Conservation (phyloP, 2,329 filamentous ascomycete species). For the Lecanicillium sp. region DNA sequence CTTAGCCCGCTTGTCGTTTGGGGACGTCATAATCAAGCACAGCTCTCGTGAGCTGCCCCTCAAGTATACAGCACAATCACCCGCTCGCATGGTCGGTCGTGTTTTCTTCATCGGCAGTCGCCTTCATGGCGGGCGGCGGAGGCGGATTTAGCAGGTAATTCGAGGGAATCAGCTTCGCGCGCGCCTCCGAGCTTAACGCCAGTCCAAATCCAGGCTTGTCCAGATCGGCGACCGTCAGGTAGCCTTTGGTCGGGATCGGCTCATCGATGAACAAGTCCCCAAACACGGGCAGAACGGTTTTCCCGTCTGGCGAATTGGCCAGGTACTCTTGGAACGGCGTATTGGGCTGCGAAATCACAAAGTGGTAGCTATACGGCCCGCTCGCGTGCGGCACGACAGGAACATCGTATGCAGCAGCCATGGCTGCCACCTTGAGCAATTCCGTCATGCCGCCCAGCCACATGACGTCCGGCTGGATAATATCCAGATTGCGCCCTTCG, state of each 20-base stretch:
- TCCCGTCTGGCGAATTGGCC: slow-evolving; percentile 86
- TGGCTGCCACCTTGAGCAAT: slow-evolving; percentile 78
- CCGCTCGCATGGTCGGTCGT: slow-evolving; percentile 4
- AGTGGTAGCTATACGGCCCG: slow-evolving; percentile 93
- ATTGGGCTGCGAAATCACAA: slow-evolving; percentile 88
- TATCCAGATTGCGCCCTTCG: slow-evolving; percentile 85
- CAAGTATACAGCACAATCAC: neutral
- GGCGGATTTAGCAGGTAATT: slow-evolving; percentile 65
- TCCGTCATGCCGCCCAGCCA: slow-evolving; percentile 94
- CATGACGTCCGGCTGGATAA: slow-evolving; percentile 95
- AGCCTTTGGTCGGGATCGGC: slow-evolving; percentile 79
- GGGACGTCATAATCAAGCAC: too few relatives aligned
- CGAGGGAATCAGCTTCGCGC: slow-evolving; percentile 67
- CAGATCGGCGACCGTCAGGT: slow-evolving; percentile 69
- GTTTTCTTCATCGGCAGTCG: slow-evolving; percentile 19
- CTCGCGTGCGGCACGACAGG: slow-evolving; percentile 93
- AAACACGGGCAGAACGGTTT: slow-evolving; percentile 85
- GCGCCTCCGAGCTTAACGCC: slow-evolving; percentile 72
- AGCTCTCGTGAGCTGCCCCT: too few relatives aligned
- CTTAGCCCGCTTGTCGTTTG: too few relatives aligned
- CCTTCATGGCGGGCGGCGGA: slow-evolving; percentile 40
- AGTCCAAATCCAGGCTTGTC: slow-evolving; percentile 90
- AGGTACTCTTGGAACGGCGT: slow-evolving; percentile 95
- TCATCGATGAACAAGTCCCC: slow-evolving; percentile 87
- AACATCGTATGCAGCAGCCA: slow-evolving; percentile 89